Percentiles rank a stretch among this genome's conserved stretches.
Evolutionary conservation across 805 yeast genomes (phyloP).

Genomic region (Zygosaccharomyces gambellarensis): DNA sequence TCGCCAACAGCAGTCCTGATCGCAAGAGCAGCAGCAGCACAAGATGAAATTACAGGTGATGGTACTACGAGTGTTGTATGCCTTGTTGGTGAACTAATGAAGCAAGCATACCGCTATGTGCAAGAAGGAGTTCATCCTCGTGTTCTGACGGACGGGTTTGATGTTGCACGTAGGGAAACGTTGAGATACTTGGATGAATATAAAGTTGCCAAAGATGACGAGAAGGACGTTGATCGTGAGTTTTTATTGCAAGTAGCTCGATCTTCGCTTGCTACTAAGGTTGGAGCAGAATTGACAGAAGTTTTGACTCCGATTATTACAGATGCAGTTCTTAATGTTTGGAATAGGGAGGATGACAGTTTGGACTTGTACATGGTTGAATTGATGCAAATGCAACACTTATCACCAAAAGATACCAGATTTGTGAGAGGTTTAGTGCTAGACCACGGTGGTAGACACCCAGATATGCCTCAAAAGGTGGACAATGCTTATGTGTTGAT

Average conservation of each 20-base stretch:
- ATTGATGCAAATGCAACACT: conserved; percentile 97
- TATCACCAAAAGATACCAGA: conserved; percentile 75
- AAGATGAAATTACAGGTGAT: conserved; percentile 98
- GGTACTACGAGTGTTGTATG: conserved; percentile 96
- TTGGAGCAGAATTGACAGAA: conserved; percentile 67
- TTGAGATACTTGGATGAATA: conserved; percentile 64
- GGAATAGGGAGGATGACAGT: conserved; percentile 43
- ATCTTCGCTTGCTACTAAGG: conserved; percentile 84
- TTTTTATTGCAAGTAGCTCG: conserved; percentile 87
- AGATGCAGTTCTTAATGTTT: conserved; percentile 85
- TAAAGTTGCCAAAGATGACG: conserved; percentile 45
- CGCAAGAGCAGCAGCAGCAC: conserved; percentile 97
- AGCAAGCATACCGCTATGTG: conserved; percentile 88
- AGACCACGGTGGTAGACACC: conserved; percentile 98
- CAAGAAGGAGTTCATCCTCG: conserved; percentile 96
- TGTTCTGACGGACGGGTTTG: conserved; percentile 91
- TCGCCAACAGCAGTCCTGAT: conserved; percentile 86
- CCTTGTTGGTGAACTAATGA: conserved; percentile 88
- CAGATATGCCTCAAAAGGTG: conserved; percentile 93
- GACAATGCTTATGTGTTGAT: conserved; percentile 81
- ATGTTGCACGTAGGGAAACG: conserved; percentile 73
- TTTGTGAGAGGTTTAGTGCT: conserved; percentile 85
- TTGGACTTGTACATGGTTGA: conserved; percentile 96
- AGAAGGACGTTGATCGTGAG: conserved; percentile 64
- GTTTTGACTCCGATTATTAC: conserved; percentile 90